Conservation (phyloP, 768 basidiomycete species). For the Phaeotremella fagi region DNA sequence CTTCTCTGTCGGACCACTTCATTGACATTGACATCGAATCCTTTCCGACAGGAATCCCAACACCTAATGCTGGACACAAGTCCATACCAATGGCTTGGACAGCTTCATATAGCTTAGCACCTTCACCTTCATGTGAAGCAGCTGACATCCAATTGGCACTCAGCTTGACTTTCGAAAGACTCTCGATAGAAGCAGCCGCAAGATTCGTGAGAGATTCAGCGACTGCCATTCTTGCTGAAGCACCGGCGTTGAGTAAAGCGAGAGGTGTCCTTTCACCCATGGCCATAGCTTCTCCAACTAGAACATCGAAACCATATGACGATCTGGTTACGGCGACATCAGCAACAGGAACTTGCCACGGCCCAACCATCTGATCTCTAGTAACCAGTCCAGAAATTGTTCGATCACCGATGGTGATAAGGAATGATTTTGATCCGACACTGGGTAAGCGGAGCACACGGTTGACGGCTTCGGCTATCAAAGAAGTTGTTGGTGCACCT, state of each 20-base stretch:
- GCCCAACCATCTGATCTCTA: conserved; percentile 98
- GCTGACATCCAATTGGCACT: conserved; percentile 99
- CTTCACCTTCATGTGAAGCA: conserved; percentile 76
- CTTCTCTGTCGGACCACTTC: conserved; percentile 70
- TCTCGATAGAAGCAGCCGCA: conserved; percentile 68
- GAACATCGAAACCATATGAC: conserved; percentile 83
- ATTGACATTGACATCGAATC: conserved; percentile 99
- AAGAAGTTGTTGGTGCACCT: conserved; percentile 48
- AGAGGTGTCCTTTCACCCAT: conserved; percentile 95
- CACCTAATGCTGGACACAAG: conserved; percentile 83
- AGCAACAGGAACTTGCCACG: conserved; percentile 96
- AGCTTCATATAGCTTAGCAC: conserved; percentile 81
- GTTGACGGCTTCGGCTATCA: conserved; percentile 61
- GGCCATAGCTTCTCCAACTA: conserved; percentile 91
- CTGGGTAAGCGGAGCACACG: conserved; percentile 86
- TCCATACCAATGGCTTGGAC: conserved; percentile 81
- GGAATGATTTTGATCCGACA: conserved; percentile 92
- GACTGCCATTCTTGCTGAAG: conserved; percentile 93
- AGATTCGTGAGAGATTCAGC: conserved; percentile 91
- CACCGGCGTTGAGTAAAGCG: conserved; percentile 78
- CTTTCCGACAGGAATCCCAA: conserved; percentile 95
- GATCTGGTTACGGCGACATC: conserved; percentile 96
- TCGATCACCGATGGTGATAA: conserved; percentile 97
- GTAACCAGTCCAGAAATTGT: conserved; percentile 88
- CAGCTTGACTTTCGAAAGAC: conserved; percentile 75